These are phyloP conservation scores for Penicillium oxalicum DNA, from an alignment of 2,329 filamentous ascomycete species.

Conservation along the genomic window DNA sequence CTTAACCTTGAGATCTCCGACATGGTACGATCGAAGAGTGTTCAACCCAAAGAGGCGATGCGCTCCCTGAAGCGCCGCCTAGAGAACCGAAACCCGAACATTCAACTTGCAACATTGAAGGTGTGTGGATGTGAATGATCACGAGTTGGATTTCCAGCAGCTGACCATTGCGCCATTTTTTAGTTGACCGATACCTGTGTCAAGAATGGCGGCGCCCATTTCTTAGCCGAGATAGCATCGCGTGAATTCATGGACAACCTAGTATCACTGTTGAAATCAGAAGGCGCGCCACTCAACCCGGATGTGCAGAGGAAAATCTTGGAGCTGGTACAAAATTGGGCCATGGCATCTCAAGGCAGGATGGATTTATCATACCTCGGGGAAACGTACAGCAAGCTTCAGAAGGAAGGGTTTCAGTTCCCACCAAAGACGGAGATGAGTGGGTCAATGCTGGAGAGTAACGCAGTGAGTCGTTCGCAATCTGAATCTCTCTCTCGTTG, in stretches of 20 bases:
- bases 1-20: slow-evolving; percentile 98
- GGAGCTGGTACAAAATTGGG: slow-evolving; percentile 90
- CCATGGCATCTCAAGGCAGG: slow-evolving; percentile 77
- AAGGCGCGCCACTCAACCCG: slow-evolving; percentile 68
- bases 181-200: slow-evolving; percentile 95
- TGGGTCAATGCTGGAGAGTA: slow-evolving; percentile 98
- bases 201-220: slow-evolving; percentile 95
- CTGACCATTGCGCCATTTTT: slow-evolving; percentile 9
- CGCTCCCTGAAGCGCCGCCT: slow-evolving; percentile 88
- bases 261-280: slow-evolving; percentile 78
- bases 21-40: slow-evolving; percentile 92
- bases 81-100: slow-evolving; percentile 95
- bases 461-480: slow-evolving; percentile 60
- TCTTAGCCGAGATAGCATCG: slow-evolving; percentile 89
- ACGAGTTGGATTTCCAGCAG: slow-evolving; percentile 95
- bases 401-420: slow-evolving; percentile 81
- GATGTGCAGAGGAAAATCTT: slow-evolving; percentile 87
- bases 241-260: slow-evolving; percentile 98
- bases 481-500: neutral
- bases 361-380: slow-evolving; percentile 78
- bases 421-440: slow-evolving; percentile 79
- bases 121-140: slow-evolving; percentile 61
- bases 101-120: slow-evolving; percentile 89
- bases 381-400: slow-evolving; percentile 76
- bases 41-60: slow-evolving; percentile 97